Evolutionary conservation across 1,284 basidiomycete species (phyloP).

Genomic region (Tylopilus sp.): DNA sequence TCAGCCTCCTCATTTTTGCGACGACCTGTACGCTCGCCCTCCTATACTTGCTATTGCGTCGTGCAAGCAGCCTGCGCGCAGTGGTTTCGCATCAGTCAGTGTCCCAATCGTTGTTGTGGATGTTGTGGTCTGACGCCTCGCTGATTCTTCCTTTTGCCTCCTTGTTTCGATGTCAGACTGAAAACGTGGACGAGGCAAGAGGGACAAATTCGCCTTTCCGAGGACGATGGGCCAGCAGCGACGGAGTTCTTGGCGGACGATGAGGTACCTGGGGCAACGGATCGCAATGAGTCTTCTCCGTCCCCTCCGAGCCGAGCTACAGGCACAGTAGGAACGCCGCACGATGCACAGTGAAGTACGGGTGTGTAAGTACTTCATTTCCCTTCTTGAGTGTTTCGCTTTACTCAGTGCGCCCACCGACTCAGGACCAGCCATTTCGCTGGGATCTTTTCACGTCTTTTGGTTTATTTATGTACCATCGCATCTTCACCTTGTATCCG

Average conservation of each 20-base stretch:
- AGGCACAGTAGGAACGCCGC: constrained; percentile 5
- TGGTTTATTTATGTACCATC: background rate
- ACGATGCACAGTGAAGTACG: constrained; percentile 14
- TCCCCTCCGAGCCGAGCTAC: constrained; percentile 11
- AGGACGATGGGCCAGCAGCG: constrained; percentile 78
- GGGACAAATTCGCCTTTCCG: constrained; percentile 74
- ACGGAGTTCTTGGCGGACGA: constrained; percentile 73
- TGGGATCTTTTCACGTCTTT: background rate
- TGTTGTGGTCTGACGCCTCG: constrained; percentile 8
- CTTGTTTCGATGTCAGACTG: constrained; percentile 52
- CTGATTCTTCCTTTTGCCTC: background rate
- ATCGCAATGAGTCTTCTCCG: constrained; percentile 42
- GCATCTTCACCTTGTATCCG: background rate
- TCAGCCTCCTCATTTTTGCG: constrained; percentile 65
- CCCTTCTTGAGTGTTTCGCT: background rate
- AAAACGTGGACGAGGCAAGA: constrained; percentile 66
- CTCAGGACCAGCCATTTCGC: background rate
- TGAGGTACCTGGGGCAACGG: constrained; percentile 48
- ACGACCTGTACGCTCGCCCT: constrained; percentile 70
- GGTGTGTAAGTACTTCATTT: constrained; percentile 2
- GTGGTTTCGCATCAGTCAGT: constrained; percentile 76
- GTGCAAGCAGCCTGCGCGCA: constrained; percentile 65
- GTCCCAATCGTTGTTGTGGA: constrained; percentile 9
- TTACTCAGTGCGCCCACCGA: constrained; percentile 1
- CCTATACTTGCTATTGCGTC: constrained; percentile 74